Percentiles rank a stretch among this genome's conserved stretches.
Evolutionary conservation across 1,284 basidiomycete species (phyloP).

Genomic region (Papiliotrema nemorosa): DNA sequence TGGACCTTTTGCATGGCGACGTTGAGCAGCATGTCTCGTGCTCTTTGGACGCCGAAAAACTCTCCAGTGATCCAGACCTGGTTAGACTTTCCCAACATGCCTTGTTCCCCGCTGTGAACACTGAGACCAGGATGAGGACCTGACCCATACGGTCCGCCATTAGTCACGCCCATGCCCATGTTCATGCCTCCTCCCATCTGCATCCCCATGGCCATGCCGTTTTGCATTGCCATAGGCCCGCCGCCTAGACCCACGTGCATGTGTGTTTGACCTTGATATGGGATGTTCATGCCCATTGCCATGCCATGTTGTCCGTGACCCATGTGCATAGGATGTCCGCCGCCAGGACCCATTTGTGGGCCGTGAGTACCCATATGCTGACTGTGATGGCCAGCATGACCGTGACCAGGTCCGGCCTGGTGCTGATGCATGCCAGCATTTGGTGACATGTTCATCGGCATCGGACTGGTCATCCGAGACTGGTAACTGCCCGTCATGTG

Average conservation of each 20-base stretch:
- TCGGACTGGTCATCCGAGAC: slow-evolving; percentile 17
- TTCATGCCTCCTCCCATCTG: slow-evolving; percentile 2
- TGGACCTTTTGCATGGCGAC: slow-evolving; percentile 76
- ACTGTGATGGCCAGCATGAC: neutral
- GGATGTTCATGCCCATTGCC: slow-evolving; percentile 21
- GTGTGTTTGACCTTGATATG: slow-evolving; percentile 27
- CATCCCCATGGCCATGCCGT: slow-evolving; percentile 11
- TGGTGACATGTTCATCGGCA: slow-evolving; percentile 11
- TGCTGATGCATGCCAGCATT: neutral
- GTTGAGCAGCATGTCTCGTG: slow-evolving; percentile 90
- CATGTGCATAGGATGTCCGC: slow-evolving; percentile 6
- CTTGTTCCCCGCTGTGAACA: slow-evolving; percentile 53
- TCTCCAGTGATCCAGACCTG: slow-evolving; percentile 96
- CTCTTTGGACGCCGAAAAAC: slow-evolving; percentile 92
- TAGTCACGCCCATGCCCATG: slow-evolving; percentile 5
- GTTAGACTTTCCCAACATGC: slow-evolving; percentile 53
- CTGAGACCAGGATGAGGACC: slow-evolving; percentile 40
- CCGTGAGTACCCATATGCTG: neutral
- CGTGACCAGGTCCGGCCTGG: too few relatives aligned
- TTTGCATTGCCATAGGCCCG: slow-evolving; percentile 29
- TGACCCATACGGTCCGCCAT: slow-evolving; percentile 29
- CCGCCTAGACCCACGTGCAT: slow-evolving; percentile 39
- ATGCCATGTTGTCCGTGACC: slow-evolving; percentile 9
- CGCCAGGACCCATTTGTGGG: neutral
- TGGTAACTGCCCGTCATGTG: slow-evolving; percentile 12